Evolutionary conservation across 441 rosid genomes (phyloP), one percentile per base, ranked within the genome.

Genomic region (Populus tomentosa): DNA sequence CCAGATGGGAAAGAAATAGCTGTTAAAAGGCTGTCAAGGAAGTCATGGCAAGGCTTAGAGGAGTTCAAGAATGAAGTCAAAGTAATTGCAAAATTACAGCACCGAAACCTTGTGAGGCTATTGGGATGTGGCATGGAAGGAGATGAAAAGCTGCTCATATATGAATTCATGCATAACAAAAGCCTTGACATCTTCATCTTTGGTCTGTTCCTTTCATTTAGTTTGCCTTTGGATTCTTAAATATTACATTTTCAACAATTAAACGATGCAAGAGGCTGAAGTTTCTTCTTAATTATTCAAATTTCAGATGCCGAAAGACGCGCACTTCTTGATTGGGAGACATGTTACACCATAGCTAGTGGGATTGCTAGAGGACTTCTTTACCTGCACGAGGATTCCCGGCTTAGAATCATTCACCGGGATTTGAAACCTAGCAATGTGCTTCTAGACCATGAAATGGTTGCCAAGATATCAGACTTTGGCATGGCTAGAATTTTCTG

Each of bases 291-390:
- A 26, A 26, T 26, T 26, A 5, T 65, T 38, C 70, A 4, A n/a
- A 38, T 67, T 75, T 75, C 78, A 85, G 87, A 82, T 64, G 66
- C 20, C 1, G 74, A 72, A 46, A 82, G 71, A 67, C 74, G 84
- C 1, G 24, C 14, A 24, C 30, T 28, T 59, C 82, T 85, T 32
- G 75, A 84, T 61, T 82, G 85, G 89, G 71, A 74, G 40, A 69
- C 75, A 21, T 26, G 62, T 40, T 24, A 36, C 36, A 70, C 62
- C 28, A 80, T 86, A 46, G 74, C 84, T 5, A 14, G 68, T n/a
- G 85, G 84, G 16, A 84, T 86, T 68, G 88, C 87, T 7, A 74
- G 69, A 77, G 85, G 88, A n/a, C 76, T 86, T 23, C 82, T 82
- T 5, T 86, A 86, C 61, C 82, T 86, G 9, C 87, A 84, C 14